Evolutionary conservation across 768 basidiomycete genomes (phyloP), one percentile per base, ranked within the genome.

Genomic region (Psilocybe tampanensis): DNA sequence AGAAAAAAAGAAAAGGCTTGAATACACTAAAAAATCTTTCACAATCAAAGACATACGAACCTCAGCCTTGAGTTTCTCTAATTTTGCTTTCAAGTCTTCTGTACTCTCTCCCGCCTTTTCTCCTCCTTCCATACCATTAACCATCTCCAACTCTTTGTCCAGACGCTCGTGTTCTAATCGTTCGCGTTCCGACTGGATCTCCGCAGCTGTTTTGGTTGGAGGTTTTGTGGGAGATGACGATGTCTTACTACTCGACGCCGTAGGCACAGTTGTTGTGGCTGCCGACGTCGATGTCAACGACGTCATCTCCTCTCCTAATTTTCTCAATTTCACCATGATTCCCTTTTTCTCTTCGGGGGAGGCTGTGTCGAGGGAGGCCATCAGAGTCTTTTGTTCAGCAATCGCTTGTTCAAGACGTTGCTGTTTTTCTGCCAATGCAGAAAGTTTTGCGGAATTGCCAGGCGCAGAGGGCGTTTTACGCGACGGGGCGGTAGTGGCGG

Each of bases 111-210:
- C 77, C 4, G 62, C 69, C 1, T 54, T 59, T n/a, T 63, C 53
- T 6, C 58, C 68, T 39, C 68, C 42, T 3, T 58, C 67, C 42
- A 69, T 68, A 6, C 74, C 78, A 61, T 77, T 77, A 66, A 86
- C 83, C 70, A 85, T 73, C 62, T 93, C 92, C n/a, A 94, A 76
- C 68, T 96, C 94, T 69, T 86, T 87, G 70, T 95, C 94, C 63
- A 95, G 70, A 61, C 80, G 76, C 54, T 90, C 89, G 56, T 76
- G 80, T 70, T 88, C 84, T 68, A 80, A 78, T 58, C 75, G 75
- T 61, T 86, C 81, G 1, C 74, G 76, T 29, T 86, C 83, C 18
- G 15, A 66, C 29, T 12, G 69, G 61, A 33, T 65, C 54, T 39
- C 36, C 43, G 55, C 51, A 36, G 59, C 39, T 39, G 58, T 63